phyloP scores from a whole-genome alignment of 2,329 filamentous ascomycete genomes.

The Coniochaeta pulveracea region DNA sequence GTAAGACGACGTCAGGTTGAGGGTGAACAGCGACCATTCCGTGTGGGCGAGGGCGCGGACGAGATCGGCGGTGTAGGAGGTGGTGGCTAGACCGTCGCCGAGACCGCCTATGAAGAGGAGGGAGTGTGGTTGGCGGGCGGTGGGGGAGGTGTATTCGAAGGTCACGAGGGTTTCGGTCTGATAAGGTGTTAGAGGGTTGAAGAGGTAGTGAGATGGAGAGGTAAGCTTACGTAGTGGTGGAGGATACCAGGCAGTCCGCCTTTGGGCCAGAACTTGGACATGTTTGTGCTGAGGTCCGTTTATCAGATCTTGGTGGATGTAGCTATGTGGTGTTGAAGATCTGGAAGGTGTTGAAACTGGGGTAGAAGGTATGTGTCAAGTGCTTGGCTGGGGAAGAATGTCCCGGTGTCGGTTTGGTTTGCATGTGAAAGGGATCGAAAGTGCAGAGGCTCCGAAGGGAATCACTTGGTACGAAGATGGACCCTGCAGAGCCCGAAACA shows the following conservation, averaged over 20 bases:
- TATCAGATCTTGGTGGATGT: too few species aligned
- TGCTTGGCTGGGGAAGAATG: too few species aligned
- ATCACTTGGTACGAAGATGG: too few species aligned
- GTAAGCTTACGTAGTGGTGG: slow-evolving; percentile 19
- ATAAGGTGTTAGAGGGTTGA: neutral
- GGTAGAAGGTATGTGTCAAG: too few species aligned
- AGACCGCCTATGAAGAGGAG: slow-evolving; percentile 42
- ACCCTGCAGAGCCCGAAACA: too few species aligned
- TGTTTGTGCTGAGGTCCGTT: slow-evolving; percentile 8
- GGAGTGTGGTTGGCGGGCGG: slow-evolving; percentile 25
- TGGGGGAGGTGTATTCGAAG: slow-evolving; percentile 23
- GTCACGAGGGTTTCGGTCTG: slow-evolving; percentile 25
- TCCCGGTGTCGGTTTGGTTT: too few species aligned
- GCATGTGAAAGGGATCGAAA: too few species aligned
- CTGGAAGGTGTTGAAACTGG: too few species aligned
- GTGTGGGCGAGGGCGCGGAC: slow-evolving; percentile 24
- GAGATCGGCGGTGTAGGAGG: slow-evolving; percentile 33
- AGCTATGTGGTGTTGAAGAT: too few species aligned
- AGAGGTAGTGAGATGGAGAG: neutral
- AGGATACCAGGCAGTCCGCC: slow-evolving; percentile 19
- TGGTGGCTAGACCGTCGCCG: slow-evolving; percentile 36
- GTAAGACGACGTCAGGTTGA: slow-evolving; percentile 27
- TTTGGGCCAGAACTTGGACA: slow-evolving; percentile 21
- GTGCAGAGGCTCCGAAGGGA: too few species aligned
- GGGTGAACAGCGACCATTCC: slow-evolving; percentile 23